Evolutionary conservation across 768 basidiomycete species (phyloP).

Genomic region (Xerocomellus chrysenteron): DNA sequence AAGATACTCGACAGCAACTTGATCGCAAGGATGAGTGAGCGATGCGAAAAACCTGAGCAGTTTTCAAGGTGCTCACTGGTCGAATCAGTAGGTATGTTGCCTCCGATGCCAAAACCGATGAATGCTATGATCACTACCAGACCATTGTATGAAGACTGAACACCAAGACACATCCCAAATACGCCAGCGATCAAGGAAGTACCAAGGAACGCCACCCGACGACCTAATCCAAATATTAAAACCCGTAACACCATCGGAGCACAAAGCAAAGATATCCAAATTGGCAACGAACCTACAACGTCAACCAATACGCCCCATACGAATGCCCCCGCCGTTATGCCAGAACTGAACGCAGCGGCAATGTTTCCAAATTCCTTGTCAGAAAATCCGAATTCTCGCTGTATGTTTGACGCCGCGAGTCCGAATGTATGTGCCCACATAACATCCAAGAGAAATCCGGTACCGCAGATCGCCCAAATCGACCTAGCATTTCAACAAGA

Average conservation of each 20-base stretch:
- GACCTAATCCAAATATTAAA: conserved; percentile 7
- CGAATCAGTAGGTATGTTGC: conserved; percentile 16
- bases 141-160: conserved; percentile 10
- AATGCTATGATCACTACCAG: conserved; percentile 8
- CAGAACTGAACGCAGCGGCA: neutral
- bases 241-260: too few species aligned
- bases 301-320: conserved; percentile 18
- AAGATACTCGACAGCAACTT: conserved; percentile 15
- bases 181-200: conserved; percentile 14
- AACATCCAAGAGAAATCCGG: conserved; percentile 10
- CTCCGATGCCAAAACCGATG: conserved; percentile 13
- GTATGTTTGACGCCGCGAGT: conserved; percentile 1
- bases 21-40: neutral
- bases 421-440: conserved; percentile 3
- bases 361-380: conserved; percentile 16
- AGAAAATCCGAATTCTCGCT: conserved; percentile 17
- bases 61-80: conserved; percentile 4
- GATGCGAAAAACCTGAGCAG: neutral
- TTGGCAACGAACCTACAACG: conserved; percentile 12
- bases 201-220: conserved; percentile 15
- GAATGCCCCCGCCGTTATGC: conserved; percentile 6
- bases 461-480: conserved; percentile 15
- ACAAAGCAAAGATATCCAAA: neutral
- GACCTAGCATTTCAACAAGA: neutral
- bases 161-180: conserved; percentile 15